phyloP scores from a whole-genome alignment of 2,329 filamentous ascomycete genomes.

The Clarireedia paspali region DNA sequence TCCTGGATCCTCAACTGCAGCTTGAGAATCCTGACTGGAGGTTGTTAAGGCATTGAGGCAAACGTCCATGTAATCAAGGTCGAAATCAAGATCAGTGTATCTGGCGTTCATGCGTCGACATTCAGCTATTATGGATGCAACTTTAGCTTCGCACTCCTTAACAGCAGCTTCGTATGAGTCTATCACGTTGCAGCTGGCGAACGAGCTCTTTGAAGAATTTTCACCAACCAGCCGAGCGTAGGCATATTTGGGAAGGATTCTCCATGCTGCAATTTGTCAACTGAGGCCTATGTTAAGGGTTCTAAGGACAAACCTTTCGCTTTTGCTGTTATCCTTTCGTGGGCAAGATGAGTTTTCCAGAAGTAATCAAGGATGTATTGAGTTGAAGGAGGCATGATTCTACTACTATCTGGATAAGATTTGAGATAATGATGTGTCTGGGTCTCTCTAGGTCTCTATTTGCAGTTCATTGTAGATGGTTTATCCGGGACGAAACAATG shows the following conservation, averaged over 20 bases:
- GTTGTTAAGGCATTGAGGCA: slow-evolving; percentile 11
- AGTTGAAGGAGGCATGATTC: too few species aligned
- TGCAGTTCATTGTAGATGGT: too few species aligned
- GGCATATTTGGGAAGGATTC: slow-evolving; percentile 3
- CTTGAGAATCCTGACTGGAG: neutral
- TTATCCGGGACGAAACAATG: too few species aligned
- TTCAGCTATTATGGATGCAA: slow-evolving; percentile 48
- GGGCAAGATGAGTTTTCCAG: neutral
- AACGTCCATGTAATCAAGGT: slow-evolving; percentile 49
- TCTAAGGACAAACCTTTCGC: neutral
- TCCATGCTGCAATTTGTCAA: neutral
- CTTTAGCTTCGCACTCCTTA: slow-evolving; percentile 57
- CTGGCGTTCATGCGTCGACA: slow-evolving; percentile 72
- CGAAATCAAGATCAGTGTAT: slow-evolving; percentile 74
- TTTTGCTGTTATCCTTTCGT: neutral
- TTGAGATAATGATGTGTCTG: too few species aligned
- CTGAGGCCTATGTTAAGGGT: neutral
- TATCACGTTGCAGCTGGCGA: slow-evolving; percentile 24
- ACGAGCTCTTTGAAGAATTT: neutral
- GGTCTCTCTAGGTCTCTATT: too few species aligned
- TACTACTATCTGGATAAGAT: too few species aligned
- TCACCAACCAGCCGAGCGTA: neutral
- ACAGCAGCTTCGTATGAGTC: slow-evolving; percentile 65
- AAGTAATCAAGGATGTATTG: neutral
- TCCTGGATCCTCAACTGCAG: neutral